A percentile compares a stretch with the other conserved stretches of the same genome.
These are phyloP conservation scores for Colletotrichum falcatum DNA, from an alignment of 2,329 filamentous ascomycete genomes.

Conservation along the genomic window DNA sequence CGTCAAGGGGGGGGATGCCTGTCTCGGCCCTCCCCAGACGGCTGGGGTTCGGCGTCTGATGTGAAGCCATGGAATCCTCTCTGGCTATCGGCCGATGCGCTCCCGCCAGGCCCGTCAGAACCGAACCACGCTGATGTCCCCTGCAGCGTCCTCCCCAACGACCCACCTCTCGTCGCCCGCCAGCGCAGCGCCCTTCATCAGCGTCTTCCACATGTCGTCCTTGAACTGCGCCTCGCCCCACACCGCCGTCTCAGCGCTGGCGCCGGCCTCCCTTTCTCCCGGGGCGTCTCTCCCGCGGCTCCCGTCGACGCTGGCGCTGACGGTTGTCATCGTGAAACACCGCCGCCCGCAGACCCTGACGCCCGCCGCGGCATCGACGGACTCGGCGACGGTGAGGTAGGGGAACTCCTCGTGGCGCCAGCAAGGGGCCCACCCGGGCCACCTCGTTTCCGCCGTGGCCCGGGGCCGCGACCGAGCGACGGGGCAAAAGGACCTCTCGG, in stretches of 20 bases:
- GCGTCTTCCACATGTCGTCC: constrained; percentile 58
- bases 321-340: constrained; percentile 60
- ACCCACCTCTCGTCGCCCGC: constrained; percentile 71
- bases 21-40: no score
- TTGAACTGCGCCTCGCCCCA: constrained; percentile 55
- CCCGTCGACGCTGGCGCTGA: constrained; percentile 53
- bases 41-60: background rate
- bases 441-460: constrained; percentile 1
- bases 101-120: constrained; percentile 54
- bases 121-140: constrained; percentile 64
- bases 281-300: background rate
- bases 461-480: constrained; percentile 19
- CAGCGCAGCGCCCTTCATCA: constrained; percentile 66
- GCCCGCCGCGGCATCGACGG: constrained; percentile 58
- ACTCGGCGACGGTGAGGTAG: constrained; percentile 60
- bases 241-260: background rate
- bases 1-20: background rate
- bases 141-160: constrained; percentile 66
- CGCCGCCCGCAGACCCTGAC: constrained; percentile 59
- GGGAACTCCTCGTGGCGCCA: constrained; percentile 68
- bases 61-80: background rate
- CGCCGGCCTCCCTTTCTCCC: background rate
- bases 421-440: constrained; percentile 56
- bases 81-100: constrained; percentile 10
- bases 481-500: constrained; percentile 55